Percentiles rank a stretch among this genome's conserved stretches.
Evolutionary conservation across 441 rosid species (phyloP).

Genomic region (Eruca vesicaria): DNA sequence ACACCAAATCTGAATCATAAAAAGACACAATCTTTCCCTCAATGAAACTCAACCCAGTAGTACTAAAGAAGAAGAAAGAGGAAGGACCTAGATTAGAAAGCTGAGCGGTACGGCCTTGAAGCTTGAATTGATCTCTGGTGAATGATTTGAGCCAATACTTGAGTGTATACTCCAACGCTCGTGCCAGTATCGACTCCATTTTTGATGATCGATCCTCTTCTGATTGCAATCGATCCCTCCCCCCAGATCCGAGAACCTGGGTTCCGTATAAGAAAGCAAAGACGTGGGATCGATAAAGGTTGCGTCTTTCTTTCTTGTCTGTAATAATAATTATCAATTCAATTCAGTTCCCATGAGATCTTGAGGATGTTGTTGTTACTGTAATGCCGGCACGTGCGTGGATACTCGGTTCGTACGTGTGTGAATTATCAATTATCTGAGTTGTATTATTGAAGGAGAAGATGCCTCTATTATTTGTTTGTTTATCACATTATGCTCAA

Average conservation of each 20-base stretch:
- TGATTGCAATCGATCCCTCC: conserved; percentile 7
- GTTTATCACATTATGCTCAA: not conserved
- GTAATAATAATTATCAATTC: conserved; percentile 17
- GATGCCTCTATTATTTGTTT: not conserved
- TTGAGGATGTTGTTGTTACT: conserved; percentile 11
- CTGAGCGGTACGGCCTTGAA: conserved; percentile 88
- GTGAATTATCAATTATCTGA: not conserved
- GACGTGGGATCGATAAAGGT: conserved; percentile 31
- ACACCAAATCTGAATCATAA: not conserved
- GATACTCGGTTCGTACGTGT: conserved; percentile 18
- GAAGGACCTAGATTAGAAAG: conserved; percentile 79
- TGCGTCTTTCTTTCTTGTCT: conserved; percentile 7
- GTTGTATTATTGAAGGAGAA: not conserved
- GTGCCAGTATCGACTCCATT: conserved; percentile 96
- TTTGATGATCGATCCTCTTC: conserved; percentile 19
- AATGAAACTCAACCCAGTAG: not conserved
- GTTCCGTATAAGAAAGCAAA: conserved; percentile 20
- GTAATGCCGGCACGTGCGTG: conserved; percentile 22
- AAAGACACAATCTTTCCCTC: not conserved
- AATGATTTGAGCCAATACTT: conserved; percentile 99
- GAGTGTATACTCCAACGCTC: conserved; percentile 95
- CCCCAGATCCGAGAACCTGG: conserved; percentile 33
- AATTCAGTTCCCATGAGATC: conserved; percentile 8
- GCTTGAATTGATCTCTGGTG: conserved; percentile 93
- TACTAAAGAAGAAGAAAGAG: not conserved